Evolutionary conservation across 129 eudicot species (phyloP).

Genomic region (Chrysanthemum lavandulifolium): DNA sequence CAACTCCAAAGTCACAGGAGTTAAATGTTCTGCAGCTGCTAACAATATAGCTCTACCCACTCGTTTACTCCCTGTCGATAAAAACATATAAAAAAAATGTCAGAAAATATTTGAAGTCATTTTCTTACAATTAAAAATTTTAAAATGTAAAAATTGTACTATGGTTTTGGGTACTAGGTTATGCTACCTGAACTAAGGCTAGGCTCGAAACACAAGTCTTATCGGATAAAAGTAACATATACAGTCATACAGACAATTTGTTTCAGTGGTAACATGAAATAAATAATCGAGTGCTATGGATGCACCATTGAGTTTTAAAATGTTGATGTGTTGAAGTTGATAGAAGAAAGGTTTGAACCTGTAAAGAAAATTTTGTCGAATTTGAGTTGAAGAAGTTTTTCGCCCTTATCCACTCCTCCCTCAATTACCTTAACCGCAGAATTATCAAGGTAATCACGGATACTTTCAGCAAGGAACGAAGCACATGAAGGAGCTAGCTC

Average conservation of each 20-base stretch:
- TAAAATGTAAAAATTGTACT: too few species aligned
- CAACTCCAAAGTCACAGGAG: conserved; percentile 75
- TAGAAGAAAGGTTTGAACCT: conserved; percentile 39
- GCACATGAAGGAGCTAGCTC: conserved; percentile 75
- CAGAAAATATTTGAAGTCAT: neutral
- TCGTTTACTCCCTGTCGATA: conserved; percentile 54
- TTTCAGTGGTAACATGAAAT: too few species aligned
- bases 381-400: conserved; percentile 60
- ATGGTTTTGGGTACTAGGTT: too few species aligned
- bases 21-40: conserved; percentile 72
- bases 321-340: neutral
- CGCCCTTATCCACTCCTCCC: conserved; percentile 55
- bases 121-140: neutral
- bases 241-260: too few species aligned
- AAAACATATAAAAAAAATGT: neutral
- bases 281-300: too few species aligned
- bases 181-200: too few species aligned
- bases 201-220: too few species aligned
- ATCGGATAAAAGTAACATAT: too few species aligned
- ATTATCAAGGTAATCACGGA: conserved; percentile 58
- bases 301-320: neutral
- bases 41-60: conserved; percentile 61
- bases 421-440: conserved; percentile 64
- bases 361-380: conserved; percentile 94
- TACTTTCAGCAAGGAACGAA: conserved; percentile 45